Conservation (phyloP, 257 asterid species). For the Handroanthus guayacan region DNA sequence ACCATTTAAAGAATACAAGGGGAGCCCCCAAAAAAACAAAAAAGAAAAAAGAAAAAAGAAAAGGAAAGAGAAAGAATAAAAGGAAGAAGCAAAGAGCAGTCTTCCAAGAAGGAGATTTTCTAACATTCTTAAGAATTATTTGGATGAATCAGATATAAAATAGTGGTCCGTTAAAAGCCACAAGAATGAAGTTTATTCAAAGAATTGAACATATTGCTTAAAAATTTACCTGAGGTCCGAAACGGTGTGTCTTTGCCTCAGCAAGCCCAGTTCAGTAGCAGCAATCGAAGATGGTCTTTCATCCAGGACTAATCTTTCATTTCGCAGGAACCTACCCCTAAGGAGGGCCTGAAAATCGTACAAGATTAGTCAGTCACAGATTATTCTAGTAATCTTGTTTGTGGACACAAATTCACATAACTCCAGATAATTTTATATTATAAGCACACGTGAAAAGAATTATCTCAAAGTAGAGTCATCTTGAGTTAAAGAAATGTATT, state of each 20-base stretch:
- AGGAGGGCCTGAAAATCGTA: constrained; percentile 68
- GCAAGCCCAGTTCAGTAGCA: constrained; percentile 74
- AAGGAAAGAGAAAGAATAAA: too few relatives aligned
- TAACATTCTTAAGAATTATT: background rate
- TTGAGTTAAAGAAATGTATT: constrained; percentile 4
- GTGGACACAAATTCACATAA: constrained; percentile 19
- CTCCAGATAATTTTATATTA: background rate
- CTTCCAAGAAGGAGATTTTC: background rate
- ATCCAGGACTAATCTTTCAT: constrained; percentile 53
- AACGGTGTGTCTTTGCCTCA: constrained; percentile 77
- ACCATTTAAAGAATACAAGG: background rate
- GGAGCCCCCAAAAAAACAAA: too few relatives aligned
- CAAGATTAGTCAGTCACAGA: constrained; percentile 30
- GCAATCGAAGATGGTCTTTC: constrained; percentile 64
- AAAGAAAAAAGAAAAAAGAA: too few relatives aligned
- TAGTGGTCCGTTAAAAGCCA: constrained; percentile 1
- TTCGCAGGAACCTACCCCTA: constrained; percentile 78
- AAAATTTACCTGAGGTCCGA: constrained; percentile 76
- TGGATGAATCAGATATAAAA: background rate
- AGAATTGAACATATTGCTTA: background rate
- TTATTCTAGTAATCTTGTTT: background rate
- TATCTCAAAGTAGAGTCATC: background rate
- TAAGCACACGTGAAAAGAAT: constrained; percentile 12
- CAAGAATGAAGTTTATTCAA: background rate
- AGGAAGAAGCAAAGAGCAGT: background rate